Evolutionary conservation across 2,329 filamentous ascomycete genomes (phyloP).

Genomic region (Pyrenochaeta sp.): DNA sequence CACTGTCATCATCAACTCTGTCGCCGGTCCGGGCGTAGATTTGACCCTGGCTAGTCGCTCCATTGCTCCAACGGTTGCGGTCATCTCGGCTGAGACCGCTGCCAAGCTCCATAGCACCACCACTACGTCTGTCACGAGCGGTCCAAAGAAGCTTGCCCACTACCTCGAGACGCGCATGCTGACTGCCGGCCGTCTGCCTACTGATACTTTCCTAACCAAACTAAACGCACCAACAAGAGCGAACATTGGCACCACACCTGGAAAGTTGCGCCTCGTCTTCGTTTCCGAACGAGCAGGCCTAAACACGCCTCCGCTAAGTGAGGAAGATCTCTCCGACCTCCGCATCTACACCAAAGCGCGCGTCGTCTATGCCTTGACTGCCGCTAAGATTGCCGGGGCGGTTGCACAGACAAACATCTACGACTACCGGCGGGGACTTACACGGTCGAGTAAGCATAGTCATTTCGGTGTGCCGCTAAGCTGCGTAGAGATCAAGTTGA

Average conservation of each 20-base stretch:
- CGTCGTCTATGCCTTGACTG: constrained; percentile 84
- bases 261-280: constrained; percentile 82
- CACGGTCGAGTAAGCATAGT: constrained; percentile 51
- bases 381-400: constrained; percentile 84
- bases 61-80: constrained; percentile 81
- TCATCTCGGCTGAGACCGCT: constrained; percentile 78
- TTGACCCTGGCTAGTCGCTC: constrained; percentile 76
- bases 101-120: constrained; percentile 72
- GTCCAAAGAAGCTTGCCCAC: constrained; percentile 73
- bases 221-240: constrained; percentile 69
- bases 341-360: constrained; percentile 81
- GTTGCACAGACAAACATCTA: constrained; percentile 87
- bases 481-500: constrained; percentile 79
- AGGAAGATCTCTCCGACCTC: constrained; percentile 77
- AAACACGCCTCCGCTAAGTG: constrained; percentile 69
- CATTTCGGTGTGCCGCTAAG: constrained; percentile 88
- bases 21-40: constrained; percentile 76
- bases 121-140: constrained; percentile 66
- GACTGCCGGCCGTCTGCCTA: constrained; percentile 77
- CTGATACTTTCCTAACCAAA: constrained; percentile 68
- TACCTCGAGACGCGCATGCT: constrained; percentile 75
- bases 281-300: constrained; percentile 76
- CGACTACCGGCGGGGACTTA: constrained; percentile 74
- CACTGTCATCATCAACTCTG: constrained; percentile 87
- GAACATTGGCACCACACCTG: constrained; percentile 67